Conservation (phyloP, 164 flowering plant genomes). For the Echeveria elegans region DNA sequence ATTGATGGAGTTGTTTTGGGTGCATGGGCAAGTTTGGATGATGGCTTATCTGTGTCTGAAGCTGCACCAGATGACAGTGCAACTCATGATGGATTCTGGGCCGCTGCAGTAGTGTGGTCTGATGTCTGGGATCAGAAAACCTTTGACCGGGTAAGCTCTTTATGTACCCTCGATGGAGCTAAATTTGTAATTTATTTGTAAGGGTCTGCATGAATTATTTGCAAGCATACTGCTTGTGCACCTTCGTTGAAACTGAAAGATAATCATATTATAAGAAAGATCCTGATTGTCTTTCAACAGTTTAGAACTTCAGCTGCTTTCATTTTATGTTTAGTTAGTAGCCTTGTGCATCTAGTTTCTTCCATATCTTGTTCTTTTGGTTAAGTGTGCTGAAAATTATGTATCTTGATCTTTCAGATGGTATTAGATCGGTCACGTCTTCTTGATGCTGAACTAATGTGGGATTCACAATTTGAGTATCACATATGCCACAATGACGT, state of each 20-base stretch:
- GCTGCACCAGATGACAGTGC: conserved; percentile 40
- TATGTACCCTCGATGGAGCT: not conserved
- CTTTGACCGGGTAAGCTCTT: conserved; percentile 76
- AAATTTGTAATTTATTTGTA: not conserved
- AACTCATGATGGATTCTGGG: conserved; percentile 68
- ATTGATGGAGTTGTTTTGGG: conserved; percentile 92
- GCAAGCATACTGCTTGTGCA: not conserved
- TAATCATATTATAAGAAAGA: not conserved
- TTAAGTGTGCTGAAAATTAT: not conserved
- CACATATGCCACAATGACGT: conserved; percentile 68
- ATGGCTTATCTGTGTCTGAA: conserved; percentile 17
- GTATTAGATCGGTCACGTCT: conserved; percentile 72
- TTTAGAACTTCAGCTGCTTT: not conserved
- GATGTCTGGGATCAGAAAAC: conserved; percentile 80
- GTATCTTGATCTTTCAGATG: conserved; percentile 44
- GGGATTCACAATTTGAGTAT: conserved; percentile 94
- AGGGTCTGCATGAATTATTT: not conserved
- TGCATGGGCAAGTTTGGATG: conserved; percentile 53
- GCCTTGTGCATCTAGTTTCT: not conserved
- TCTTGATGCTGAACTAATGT: conserved; percentile 58
- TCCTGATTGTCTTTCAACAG: not conserved
- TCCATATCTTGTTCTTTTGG: not conserved
- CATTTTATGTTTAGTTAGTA: not conserved
- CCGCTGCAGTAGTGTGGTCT: conserved; percentile 86
- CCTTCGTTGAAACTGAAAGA: not conserved